Evolutionary conservation across 805 yeast genomes (phyloP), one percentile per base, ranked within the genome.

Genomic region (Ogataea siamensis): DNA sequence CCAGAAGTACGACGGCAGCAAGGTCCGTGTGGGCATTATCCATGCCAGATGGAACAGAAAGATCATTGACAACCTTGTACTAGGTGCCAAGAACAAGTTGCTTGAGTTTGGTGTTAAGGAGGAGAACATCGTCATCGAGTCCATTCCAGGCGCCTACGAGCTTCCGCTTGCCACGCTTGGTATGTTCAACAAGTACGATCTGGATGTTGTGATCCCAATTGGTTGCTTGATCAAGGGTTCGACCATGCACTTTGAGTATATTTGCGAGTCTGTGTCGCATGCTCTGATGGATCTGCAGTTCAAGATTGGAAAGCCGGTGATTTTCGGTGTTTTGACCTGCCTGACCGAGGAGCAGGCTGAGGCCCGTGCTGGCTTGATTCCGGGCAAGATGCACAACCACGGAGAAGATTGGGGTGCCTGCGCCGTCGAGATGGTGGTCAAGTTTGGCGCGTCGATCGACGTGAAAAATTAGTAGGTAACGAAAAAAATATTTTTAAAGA

Each of bases 321-420:
- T 93, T 47, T 93, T 88, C 58, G 99, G 99, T 47, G 78, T 93
- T 19, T 74, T 93, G 55, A 93, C 98, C 14, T 89, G 96, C 63
- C 64, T 89, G 52, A 89, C 96, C 19, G 96, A 88, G 51, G 89
- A 84, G 55, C 99, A 93, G 68, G 99, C 98, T 10, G 75, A 82
- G 50, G 80, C 80, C 14, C 81, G 99, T 65, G 95, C 98, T 9
- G 99, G 98, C 17, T 67, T 91, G 45, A 62, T 71, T 26, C 64
- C 64, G 20, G 87, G 83, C 41, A 79, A 79, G 51, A 76, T 80
- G 80, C 98, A 93, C 64, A 91, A 91, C 69, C 99, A 93, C 57
- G 99, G 99, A 48, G 87, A 76, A 57, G 99, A 93, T 63, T 91
- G 99, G 99, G 99, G 95, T 51, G 89, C 94, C 23, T 96, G 97